Evolutionary conservation across 129 eudicot species (phyloP), one percentile per base, ranked within the genome.

Genomic region (Artemisia tridentata): DNA sequence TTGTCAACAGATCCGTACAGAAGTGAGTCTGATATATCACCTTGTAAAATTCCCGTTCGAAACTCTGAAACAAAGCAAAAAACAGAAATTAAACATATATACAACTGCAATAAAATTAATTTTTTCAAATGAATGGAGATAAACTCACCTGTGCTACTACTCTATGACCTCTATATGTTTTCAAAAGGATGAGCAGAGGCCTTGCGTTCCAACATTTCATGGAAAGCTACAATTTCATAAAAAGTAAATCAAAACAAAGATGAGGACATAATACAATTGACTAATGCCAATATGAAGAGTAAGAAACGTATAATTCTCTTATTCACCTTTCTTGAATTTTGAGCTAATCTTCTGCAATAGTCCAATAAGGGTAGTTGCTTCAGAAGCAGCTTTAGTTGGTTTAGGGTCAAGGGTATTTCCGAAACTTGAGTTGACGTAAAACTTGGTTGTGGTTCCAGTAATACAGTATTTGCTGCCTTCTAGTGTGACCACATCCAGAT

Each of bases 1-100:
- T 95, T 95, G 80, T 95, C 99, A 71, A 95, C 99, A 81, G 99
- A 95, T 68, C 99, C 99, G 19, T 95, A 95, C 72, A 95, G 78
- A 74, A 95, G 93, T 43, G 99, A 90, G 72, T 95, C 97, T 16
- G 99, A 95, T 78, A 90, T 95, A 74, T 95, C 99, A 52, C 99
- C 99, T 88, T 95, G 99, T 68, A 95, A 95, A 72, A 95, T 95
- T 78, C 99, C 99, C 2, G 99, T 97, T 68, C 90, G 78, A 73
- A 95, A 81, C 99, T 95, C 99, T 95, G 88, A 41, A 2, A 81
- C 11, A 51, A 67, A 8, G 76, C 18, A 14, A 6, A 38, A 7
- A 38, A 58, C 5, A 21, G 4, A 68, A 46, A 64, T 45, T 23
- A 14, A 7, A n/a, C 38, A 61, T 5, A 1, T n/a, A 50, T 1